Percentiles rank a stretch among this genome's conserved stretches.
Evolutionary conservation across 306 rosid species (phyloP).

Genomic region (Quercus robur): DNA sequence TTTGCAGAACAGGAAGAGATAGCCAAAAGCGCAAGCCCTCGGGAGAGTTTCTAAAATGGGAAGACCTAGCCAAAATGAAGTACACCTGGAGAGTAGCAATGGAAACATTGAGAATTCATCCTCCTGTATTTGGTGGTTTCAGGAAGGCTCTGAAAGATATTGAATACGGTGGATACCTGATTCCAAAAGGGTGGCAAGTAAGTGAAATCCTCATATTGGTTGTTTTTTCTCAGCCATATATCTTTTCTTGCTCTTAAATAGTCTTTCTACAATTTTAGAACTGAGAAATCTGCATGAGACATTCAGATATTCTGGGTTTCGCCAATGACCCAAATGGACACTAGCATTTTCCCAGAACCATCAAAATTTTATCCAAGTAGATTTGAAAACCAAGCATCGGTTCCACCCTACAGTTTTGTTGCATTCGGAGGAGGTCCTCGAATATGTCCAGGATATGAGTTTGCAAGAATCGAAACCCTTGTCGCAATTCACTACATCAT

Average conservation of each 20-base stretch:
- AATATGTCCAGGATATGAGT: slow-evolving; percentile 69
- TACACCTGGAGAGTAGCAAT: slow-evolving; percentile 77
- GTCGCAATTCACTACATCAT: slow-evolving; percentile 65
- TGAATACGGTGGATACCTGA: slow-evolving; percentile 55
- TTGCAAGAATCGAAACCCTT: slow-evolving; percentile 61
- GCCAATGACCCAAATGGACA: slow-evolving; percentile 70
- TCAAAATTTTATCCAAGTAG: slow-evolving; percentile 69
- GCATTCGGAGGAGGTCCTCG: slow-evolving; percentile 73
- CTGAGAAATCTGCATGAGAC: not conserved
- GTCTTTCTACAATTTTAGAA: not conserved
- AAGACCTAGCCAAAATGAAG: slow-evolving; percentile 81
- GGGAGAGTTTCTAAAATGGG: slow-evolving; percentile 64
- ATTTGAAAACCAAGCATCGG: slow-evolving; percentile 53
- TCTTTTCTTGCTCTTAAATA: not conserved
- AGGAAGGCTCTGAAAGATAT: slow-evolving; percentile 50
- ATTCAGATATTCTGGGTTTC: slow-evolving; percentile 68
- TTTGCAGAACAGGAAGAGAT: slow-evolving; percentile 71
- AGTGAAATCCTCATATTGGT: slow-evolving; percentile 11
- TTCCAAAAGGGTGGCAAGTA: slow-evolving; percentile 95
- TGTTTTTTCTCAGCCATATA: too few relatives aligned
- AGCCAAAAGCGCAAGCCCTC: slow-evolving; percentile 44
- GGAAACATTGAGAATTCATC: slow-evolving; percentile 63
- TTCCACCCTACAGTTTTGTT: slow-evolving; percentile 58
- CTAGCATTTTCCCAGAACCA: slow-evolving; percentile 53
- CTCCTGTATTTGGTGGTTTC: slow-evolving; percentile 67